These are phyloP conservation scores for Paraconiothyrium brasiliense DNA, from an alignment of 2,329 filamentous ascomycete genomes.

Conservation along the genomic window DNA sequence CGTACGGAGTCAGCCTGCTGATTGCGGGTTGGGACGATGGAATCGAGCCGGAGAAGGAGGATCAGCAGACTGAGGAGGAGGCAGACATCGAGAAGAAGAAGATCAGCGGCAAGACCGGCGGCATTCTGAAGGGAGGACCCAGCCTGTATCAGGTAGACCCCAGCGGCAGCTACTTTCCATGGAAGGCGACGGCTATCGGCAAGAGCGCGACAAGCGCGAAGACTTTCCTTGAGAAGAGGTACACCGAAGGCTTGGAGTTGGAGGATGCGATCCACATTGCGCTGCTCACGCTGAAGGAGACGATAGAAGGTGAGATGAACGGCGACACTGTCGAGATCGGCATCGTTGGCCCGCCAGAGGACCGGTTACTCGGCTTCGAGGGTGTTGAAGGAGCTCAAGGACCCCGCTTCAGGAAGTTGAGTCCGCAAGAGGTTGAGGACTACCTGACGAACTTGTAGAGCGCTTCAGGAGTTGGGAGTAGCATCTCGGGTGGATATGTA, in stretches of 20 bases:
- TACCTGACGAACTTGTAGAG: conserved; percentile 96
- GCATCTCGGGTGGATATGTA: conserved; percentile 23
- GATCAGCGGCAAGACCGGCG: conserved; percentile 87
- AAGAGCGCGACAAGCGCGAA: conserved; percentile 98
- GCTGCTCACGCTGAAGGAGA: conserved; percentile 96
- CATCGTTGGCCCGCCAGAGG: conserved; percentile 92
- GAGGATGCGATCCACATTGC: conserved; percentile 99
- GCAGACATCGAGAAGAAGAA: conserved; percentile 73
- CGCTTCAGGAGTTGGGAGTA: not conserved
- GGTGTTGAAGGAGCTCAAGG: conserved; percentile 86
- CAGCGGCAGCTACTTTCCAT: conserved; percentile 98
- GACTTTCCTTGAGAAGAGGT: conserved; percentile 99
- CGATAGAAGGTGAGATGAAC: conserved; percentile 99
- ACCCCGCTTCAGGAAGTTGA: conserved; percentile 92
- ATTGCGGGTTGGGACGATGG: conserved; percentile 99
- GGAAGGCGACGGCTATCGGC: conserved; percentile 99
- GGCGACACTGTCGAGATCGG: conserved; percentile 98
- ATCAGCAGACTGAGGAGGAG: conserved; percentile 62
- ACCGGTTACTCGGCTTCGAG: conserved; percentile 91
- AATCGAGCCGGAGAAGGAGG: conserved; percentile 83
- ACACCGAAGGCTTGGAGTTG: conserved; percentile 94
- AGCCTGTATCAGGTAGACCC: conserved; percentile 99
- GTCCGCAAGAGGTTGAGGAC: conserved; percentile 97
- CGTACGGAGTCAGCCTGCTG: conserved; percentile 94
- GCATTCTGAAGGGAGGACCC: conserved; percentile 92